Evolutionary conservation across 2,329 filamentous ascomycete genomes (phyloP), one percentile per base, ranked within the genome.

Genomic region (Ophiostoma triangulosporum): DNA sequence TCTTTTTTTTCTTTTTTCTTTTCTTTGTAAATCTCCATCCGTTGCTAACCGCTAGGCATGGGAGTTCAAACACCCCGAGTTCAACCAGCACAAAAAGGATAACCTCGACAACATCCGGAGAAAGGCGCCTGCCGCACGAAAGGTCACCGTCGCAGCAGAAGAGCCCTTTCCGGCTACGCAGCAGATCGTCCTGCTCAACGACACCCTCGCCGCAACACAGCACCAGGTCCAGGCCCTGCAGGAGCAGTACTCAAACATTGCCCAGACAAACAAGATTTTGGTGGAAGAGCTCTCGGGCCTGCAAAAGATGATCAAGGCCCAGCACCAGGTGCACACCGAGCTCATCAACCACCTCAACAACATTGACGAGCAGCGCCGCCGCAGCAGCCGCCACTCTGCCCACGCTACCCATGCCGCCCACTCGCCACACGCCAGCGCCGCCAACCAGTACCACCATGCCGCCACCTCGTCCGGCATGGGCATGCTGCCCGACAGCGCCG

Each of bases 41-140:
- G 3, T 12, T 24, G 6, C 40, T 46, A 27, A 46, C 40, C 3
- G n/a, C 69, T 63, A 93, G 86, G 81, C 84, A 12, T 95, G 88
- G 88, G 93, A 98, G 65, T 98, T 98, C 66, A 89, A 48, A n/a
- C 46, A 48, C 46, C 46, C 46, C 46, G 46, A 48, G 29, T 48
- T 48, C 46, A 48, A 48, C 46, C 27, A 33, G 46, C n/a, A 48
- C 46, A 31, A 33, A 4, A 48, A 48, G 17, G 46, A 96, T 65
- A 93, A 89, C 46, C 75, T 98, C 48, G 93, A 98, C 64, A 97
- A 96, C 61, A 98, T 98, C 63, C 82, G 89, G 62, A 79, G 93
- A 61, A 98, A 98, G 70, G 91, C 93, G 2, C 93, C 93, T 0
- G 89, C 91, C 1, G 87, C 91, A 3, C 77, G 91, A 59, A 97